Evolutionary conservation across 805 yeast genomes (phyloP).

Genomic region (Kodamaea leandrae): DNA sequence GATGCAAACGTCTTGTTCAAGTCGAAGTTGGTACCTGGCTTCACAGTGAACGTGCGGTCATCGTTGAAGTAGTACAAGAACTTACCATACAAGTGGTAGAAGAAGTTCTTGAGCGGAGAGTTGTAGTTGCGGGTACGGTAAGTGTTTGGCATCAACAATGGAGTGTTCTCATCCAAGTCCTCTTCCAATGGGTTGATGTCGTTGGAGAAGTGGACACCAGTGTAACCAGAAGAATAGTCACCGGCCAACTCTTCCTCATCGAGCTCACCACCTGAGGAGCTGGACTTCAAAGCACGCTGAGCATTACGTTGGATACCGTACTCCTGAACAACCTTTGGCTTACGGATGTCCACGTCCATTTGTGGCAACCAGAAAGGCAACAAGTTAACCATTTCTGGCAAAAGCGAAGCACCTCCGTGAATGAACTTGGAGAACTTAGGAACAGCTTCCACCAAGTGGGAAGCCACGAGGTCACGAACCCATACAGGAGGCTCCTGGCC

Average conservation of each 20-base stretch:
- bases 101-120: slow-evolving; percentile 33
- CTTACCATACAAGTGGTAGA: slow-evolving; percentile 31
- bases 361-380: slow-evolving; percentile 98
- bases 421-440: slow-evolving; percentile 97
- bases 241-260: slow-evolving; percentile 61
- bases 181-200: slow-evolving; percentile 46
- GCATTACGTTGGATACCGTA: slow-evolving; percentile 61
- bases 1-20: slow-evolving; percentile 46
- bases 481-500: slow-evolving; percentile 99
- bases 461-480: slow-evolving; percentile 88
- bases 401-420: slow-evolving; percentile 91
- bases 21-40: slow-evolving; percentile 45
- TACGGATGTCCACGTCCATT: slow-evolving; percentile 92
- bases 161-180: slow-evolving; percentile 48
- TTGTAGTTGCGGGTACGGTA: slow-evolving; percentile 26
- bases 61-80: slow-evolving; percentile 43
- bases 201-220: slow-evolving; percentile 43
- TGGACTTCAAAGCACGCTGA: slow-evolving; percentile 21
- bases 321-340: slow-evolving; percentile 63
- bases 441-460: slow-evolving; percentile 95
- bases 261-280: slow-evolving; percentile 53
- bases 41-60: slow-evolving; percentile 45
- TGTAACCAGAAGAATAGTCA: slow-evolving; percentile 27
- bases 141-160: slow-evolving; percentile 40
- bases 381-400: slow-evolving; percentile 77